phyloP scores from a whole-genome alignment of 768 basidiomycete genomes.

The Hysterangium stoloniferum region DNA sequence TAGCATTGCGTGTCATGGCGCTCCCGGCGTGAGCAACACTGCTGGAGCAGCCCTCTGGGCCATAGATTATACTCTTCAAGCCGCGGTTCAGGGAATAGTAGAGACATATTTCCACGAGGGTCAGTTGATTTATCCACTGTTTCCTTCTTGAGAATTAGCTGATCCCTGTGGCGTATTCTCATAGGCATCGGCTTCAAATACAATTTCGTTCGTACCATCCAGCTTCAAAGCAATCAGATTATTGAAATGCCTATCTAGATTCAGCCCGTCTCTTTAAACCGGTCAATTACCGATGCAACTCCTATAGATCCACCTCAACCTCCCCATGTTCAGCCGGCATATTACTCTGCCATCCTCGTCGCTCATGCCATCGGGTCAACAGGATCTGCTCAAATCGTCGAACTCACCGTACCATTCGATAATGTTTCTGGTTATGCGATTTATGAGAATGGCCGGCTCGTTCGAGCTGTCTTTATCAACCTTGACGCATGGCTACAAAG shows the following conservation, averaged over 20 bases:
- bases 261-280: constrained; percentile 51
- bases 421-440: constrained; percentile 55
- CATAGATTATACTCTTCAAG: constrained; percentile 56
- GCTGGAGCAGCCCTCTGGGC: constrained; percentile 67
- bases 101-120: constrained; percentile 59
- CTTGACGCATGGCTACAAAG: constrained; percentile 37
- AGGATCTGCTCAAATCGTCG: constrained; percentile 34
- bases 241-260: constrained; percentile 32
- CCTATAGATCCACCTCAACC: constrained; percentile 39
- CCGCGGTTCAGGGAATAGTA: constrained; percentile 46
- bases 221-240: constrained; percentile 6
- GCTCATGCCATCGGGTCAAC: constrained; percentile 47
- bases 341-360: constrained; percentile 56
- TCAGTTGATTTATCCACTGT: constrained; percentile 57
- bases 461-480: constrained; percentile 52
- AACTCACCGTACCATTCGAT: constrained; percentile 39
- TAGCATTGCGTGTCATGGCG: constrained; percentile 33
- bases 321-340: constrained; percentile 58
- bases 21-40: constrained; percentile 54
- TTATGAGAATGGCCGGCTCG: constrained; percentile 39
- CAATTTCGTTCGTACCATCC: constrained; percentile 36
- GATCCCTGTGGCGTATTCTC: no score
- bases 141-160: constrained; percentile 4
- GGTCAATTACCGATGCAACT: constrained; percentile 50
- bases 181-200: constrained; percentile 60